phyloP scores from a whole-genome alignment of 2,329 filamentous ascomycete genomes.

The Ilyonectria mors-panacis region DNA sequence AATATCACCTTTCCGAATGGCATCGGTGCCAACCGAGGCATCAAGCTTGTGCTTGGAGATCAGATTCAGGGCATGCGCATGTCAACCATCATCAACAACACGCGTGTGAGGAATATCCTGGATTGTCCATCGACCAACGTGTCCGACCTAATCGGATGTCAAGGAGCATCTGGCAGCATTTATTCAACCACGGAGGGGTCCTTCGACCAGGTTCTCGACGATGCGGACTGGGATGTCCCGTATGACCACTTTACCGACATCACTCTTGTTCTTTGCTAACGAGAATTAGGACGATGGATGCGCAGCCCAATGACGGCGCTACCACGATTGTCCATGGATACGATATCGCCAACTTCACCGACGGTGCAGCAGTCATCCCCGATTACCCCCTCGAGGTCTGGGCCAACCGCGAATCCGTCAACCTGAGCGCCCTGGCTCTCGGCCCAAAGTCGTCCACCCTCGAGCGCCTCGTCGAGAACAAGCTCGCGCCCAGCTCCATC shows the following conservation, averaged over 20 bases:
- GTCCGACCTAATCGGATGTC: slow-evolving; percentile 22
- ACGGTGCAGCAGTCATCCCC: slow-evolving; percentile 8
- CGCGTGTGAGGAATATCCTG: slow-evolving; percentile 24
- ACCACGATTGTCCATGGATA: slow-evolving; percentile 26
- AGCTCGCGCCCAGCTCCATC: slow-evolving; percentile 11
- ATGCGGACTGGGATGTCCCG: slow-evolving; percentile 26
- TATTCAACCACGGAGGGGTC: slow-evolving; percentile 17
- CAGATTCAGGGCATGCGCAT: slow-evolving; percentile 27
- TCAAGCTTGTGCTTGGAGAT: slow-evolving; percentile 23
- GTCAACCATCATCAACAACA: slow-evolving; percentile 30
- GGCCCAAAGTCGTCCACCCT: slow-evolving; percentile 20
- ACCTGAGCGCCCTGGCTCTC: slow-evolving; percentile 26
- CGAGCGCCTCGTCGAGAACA: slow-evolving; percentile 8
- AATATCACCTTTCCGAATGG: slow-evolving; percentile 30
- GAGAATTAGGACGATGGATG: slow-evolving; percentile 11
- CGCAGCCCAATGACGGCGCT: slow-evolving; percentile 17
- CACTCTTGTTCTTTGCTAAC: not conserved
- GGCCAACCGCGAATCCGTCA: slow-evolving; percentile 22
- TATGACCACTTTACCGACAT: not conserved
- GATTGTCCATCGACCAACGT: slow-evolving; percentile 23
- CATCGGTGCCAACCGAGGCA: slow-evolving; percentile 29
- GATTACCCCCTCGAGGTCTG: slow-evolving; percentile 27
- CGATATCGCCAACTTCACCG: slow-evolving; percentile 26
- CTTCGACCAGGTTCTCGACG: slow-evolving; percentile 16
- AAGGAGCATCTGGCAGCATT: slow-evolving; percentile 29